phyloP scores from a whole-genome alignment of 306 rosid species.

The Castanospermum australe region DNA sequence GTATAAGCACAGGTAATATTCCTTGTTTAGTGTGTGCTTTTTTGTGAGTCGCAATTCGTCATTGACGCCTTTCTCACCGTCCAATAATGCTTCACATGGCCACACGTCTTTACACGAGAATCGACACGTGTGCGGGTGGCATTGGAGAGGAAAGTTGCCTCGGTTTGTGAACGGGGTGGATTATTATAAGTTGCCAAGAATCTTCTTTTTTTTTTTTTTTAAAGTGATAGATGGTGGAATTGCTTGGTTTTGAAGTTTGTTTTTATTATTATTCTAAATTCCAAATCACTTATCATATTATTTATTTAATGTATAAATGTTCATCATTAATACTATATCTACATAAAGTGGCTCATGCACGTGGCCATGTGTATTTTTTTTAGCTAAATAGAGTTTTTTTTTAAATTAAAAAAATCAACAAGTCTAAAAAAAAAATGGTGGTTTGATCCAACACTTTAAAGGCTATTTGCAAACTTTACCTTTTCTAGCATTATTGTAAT shows the following conservation, averaged over 20 bases:
- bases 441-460: slow-evolving; percentile 32
- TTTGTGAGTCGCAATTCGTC: slow-evolving; percentile 32
- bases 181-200: slow-evolving; percentile 68
- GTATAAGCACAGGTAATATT: background rate
- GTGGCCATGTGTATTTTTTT: slow-evolving; percentile 33
- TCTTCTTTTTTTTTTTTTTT: slow-evolving; percentile 32
- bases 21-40: slow-evolving; percentile 25
- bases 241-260: slow-evolving; percentile 69
- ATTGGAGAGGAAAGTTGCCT: slow-evolving; percentile 38
- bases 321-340: slow-evolving; percentile 16
- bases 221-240: slow-evolving; percentile 35
- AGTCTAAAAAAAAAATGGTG: slow-evolving; percentile 16
- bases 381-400: slow-evolving; percentile 12
- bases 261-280: slow-evolving; percentile 21
- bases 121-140: slow-evolving; percentile 45
- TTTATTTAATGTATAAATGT: background rate
- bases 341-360: slow-evolving; percentile 44
- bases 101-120: slow-evolving; percentile 51
- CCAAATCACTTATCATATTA: background rate
- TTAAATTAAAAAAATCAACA: slow-evolving; percentile 11
- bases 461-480: slow-evolving; percentile 21
- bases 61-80: slow-evolving; percentile 52
- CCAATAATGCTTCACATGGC: slow-evolving; percentile 72
- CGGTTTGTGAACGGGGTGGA: slow-evolving; percentile 39
- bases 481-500: slow-evolving; percentile 31